These are phyloP conservation scores for Pisolithus microcarpus DNA, from an alignment of 768 basidiomycete genomes.

Conservation along the genomic window DNA sequence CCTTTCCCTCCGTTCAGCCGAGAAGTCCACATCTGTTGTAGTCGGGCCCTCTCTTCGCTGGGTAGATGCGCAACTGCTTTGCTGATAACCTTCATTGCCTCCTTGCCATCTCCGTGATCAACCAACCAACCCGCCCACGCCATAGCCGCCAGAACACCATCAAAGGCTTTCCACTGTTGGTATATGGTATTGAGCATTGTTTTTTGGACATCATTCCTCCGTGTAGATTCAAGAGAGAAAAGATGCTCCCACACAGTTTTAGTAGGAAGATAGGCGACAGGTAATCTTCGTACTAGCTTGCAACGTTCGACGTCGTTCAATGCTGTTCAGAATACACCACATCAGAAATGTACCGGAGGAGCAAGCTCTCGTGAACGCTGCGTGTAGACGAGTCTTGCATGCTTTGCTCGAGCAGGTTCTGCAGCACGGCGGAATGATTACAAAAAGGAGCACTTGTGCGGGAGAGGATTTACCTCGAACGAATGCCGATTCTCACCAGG, in stretches of 20 bases:
- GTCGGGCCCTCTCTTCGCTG: conserved; percentile 22
- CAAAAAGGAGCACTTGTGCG: neutral
- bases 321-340: conserved; percentile 18
- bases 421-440: conserved; percentile 7
- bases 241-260: conserved; percentile 37
- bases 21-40: conserved; percentile 32
- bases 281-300: conserved; percentile 35
- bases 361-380: conserved; percentile 40
- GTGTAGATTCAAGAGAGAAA: conserved; percentile 29
- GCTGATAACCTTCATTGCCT: conserved; percentile 33
- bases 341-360: conserved; percentile 38
- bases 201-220: conserved; percentile 12
- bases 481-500: conserved; percentile 12
- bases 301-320: conserved; percentile 12
- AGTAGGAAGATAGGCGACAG: conserved; percentile 35
- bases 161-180: conserved; percentile 37
- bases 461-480: conserved; percentile 28
- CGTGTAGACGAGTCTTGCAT: conserved; percentile 34
- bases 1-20: conserved; percentile 9
- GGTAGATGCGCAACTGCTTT: conserved; percentile 23
- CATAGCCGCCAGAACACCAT: conserved; percentile 32
- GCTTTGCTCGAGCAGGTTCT: conserved; percentile 42
- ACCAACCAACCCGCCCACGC: conserved; percentile 46
- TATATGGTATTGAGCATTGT: conserved; percentile 25
- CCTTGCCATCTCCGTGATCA: conserved; percentile 32